Percentiles rank a stretch among this genome's conserved stretches.
Evolutionary conservation across 148 eudicot genomes (phyloP).

Genomic region (Rhododendron williamsianum): DNA sequence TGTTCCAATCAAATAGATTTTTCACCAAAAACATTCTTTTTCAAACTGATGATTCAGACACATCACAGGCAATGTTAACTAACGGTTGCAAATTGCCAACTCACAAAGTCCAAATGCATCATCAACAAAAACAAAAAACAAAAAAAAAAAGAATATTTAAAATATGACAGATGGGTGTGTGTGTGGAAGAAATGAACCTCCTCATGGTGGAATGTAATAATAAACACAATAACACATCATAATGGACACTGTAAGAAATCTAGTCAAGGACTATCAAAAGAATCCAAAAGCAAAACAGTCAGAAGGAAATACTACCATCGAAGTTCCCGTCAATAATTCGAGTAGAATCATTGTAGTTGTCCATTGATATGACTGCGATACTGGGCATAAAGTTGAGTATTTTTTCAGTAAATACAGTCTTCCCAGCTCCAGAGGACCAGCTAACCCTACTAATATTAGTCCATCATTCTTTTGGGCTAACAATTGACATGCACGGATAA

Average conservation of each 20-base stretch:
- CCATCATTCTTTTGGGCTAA: conserved; percentile 84
- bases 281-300: neutral
- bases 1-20: neutral
- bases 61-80: neutral
- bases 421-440: conserved; percentile 99
- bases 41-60: neutral
- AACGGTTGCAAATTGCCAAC: neutral
- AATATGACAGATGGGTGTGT: neutral
- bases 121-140: neutral
- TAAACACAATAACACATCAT: neutral
- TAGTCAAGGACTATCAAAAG: neutral
- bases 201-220: neutral
- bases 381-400: conserved; percentile 79
- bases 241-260: neutral
- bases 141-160: neutral
- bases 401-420: conserved; percentile 84
- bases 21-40: neutral
- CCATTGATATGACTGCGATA: conserved; percentile 90
- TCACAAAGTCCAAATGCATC: neutral
- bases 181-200: neutral
- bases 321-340: conserved; percentile 84
- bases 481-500: conserved; percentile 87
- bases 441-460: conserved; percentile 70
- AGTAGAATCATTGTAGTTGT: conserved; percentile 88
- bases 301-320: conserved; percentile 51